Percentiles rank a stretch among this genome's conserved stretches.
Evolutionary conservation across 1,284 basidiomycete genomes (phyloP).

Genomic region (Phellopilus nigrolimitatus): DNA sequence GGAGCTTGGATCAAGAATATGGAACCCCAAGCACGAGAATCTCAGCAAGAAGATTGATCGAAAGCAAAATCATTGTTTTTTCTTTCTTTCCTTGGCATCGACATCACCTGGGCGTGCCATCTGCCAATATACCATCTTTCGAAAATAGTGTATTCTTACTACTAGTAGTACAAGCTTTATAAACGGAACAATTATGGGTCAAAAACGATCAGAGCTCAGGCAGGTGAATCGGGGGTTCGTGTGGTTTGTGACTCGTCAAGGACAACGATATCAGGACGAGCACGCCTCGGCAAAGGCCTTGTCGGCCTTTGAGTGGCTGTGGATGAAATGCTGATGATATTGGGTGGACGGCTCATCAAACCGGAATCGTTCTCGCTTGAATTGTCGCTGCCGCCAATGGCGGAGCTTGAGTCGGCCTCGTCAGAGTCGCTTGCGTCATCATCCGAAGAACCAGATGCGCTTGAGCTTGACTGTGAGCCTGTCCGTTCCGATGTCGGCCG

Average conservation of each 20-base stretch:
- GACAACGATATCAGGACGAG: slow-evolving; percentile 14
- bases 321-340: background rate
- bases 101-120: no score
- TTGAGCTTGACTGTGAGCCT: background rate
- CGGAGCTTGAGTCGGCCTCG: slow-evolving; percentile 9
- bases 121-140: background rate
- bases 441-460: background rate
- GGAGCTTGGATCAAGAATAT: slow-evolving; percentile 98
- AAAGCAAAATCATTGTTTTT: background rate
- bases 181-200: background rate
- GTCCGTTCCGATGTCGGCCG: slow-evolving; percentile 11
- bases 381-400: background rate
- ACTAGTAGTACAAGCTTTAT: slow-evolving; percentile 10
- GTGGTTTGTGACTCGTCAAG: slow-evolving; percentile 1
- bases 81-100: no score
- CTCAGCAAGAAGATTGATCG: background rate
- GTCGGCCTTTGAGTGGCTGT: slow-evolving; percentile 17
- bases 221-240: no score
- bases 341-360: background rate
- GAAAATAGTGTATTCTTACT: slow-evolving; percentile 8
- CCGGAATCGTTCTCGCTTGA: background rate
- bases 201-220: background rate
- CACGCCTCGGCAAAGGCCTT: slow-evolving; percentile 14
- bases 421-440: slow-evolving; percentile 6
- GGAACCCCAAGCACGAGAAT: slow-evolving; percentile 36